Base-by-base conservation (phyloP, 192 early-diverging fungal species). In the Coemansia sp. region DNA sequence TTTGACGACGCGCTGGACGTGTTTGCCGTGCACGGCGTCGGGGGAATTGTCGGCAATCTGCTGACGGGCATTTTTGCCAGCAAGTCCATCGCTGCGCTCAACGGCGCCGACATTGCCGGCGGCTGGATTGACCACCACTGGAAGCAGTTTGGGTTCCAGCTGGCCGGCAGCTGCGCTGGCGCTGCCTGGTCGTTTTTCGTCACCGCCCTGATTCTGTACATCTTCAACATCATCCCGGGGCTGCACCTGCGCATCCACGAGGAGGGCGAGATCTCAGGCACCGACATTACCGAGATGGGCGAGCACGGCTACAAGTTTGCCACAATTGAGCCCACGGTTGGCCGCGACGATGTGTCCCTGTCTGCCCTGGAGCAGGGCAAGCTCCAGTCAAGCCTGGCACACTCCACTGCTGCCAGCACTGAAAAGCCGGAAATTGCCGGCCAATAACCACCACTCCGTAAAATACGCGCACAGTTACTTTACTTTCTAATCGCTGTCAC, bases 1-100 rank as follows among this genome's bases (percentile, higher is more conserved):
- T 95, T 89, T 81, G 95, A 95, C 71, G 92, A 96, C 74, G 88
- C 93, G 24, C 85, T 94, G 31, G 93, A 97, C 69, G 93, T 92
- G 9, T 97, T 91, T 86, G 86, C 88, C 54, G 85, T 92, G 10
- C 95, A 97, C 63, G 93, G 89, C 43, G 82, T 94, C 18, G 90
- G 91, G 38, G 95, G 94, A 18, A 56, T 86, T 44, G 81, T 92
- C 33, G 95, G 95, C 1, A 86, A 87, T 38, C 44, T 97, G 47
- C 77, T 95, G 32, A 95, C 92, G 11, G 95, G 91, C 40, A 65
- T 95, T 30, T 95, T 97, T 80, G 91, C 92, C 52, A 85, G 89
- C 62, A 83, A 85, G 47, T 69, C 64, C 0, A 72, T 94, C 18
- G 86, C 86, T 28, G 82, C 68, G 2, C 84, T 95, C 29, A 87